Evolutionary conservation across 768 basidiomycete species (phyloP).

Genomic region (Zangia roseola): DNA sequence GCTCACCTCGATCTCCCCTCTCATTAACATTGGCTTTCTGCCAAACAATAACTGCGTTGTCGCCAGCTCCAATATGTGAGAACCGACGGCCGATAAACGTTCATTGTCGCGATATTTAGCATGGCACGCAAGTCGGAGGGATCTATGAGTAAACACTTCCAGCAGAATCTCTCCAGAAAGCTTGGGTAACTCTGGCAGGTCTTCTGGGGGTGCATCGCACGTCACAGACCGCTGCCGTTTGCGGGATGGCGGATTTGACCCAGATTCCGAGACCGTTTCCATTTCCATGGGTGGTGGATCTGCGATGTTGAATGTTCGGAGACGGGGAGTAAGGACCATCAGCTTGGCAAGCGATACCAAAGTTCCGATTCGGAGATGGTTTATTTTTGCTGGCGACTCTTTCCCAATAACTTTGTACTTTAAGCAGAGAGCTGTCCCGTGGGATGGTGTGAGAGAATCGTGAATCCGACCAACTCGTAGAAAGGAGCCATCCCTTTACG

Average conservation of each 20-base stretch:
- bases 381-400: slow-evolving; percentile 19
- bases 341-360: slow-evolving; percentile 12
- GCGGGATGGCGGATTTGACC: slow-evolving; percentile 27
- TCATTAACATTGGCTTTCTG: slow-evolving; percentile 49
- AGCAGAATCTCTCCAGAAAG: slow-evolving; percentile 55
- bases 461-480: slow-evolving; percentile 4
- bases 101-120: slow-evolving; percentile 55
- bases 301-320: slow-evolving; percentile 33
- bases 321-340: slow-evolving; percentile 37
- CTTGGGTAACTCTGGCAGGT: slow-evolving; percentile 47
- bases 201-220: slow-evolving; percentile 26
- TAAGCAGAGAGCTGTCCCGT: slow-evolving; percentile 14
- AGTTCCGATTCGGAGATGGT: slow-evolving; percentile 12
- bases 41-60: slow-evolving; percentile 48
- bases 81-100: slow-evolving; percentile 52
- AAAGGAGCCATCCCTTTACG: slow-evolving; percentile 30
- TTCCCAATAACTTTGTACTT: slow-evolving; percentile 14
- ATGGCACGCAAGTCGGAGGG: slow-evolving; percentile 47
- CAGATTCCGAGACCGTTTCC: slow-evolving; percentile 26
- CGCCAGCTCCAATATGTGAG: slow-evolving; percentile 44
- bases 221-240: slow-evolving; percentile 40
- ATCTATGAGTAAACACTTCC: slow-evolving; percentile 69
- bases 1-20: slow-evolving; percentile 52
- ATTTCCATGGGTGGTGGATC: slow-evolving; percentile 35
- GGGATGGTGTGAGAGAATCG: slow-evolving; percentile 23